Evolutionary conservation across 768 basidiomycete genomes (phyloP).

Genomic region (Russula virescens): DNA sequence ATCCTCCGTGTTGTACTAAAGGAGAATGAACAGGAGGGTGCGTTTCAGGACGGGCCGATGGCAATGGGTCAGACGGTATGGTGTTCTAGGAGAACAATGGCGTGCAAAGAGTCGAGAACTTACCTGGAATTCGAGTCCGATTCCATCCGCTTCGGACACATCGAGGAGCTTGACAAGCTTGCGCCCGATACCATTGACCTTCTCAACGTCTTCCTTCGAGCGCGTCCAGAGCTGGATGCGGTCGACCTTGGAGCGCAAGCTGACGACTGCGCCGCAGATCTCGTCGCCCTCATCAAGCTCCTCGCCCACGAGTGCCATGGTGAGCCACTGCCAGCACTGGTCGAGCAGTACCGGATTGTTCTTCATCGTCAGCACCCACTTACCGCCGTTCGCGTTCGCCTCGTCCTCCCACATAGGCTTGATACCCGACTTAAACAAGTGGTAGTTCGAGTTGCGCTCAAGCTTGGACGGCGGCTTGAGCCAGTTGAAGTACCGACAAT

Average conservation of each 20-base stretch:
- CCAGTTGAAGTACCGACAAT: conserved; percentile 93
- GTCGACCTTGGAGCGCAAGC: conserved; percentile 79
- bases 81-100: not conserved
- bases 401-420: conserved; percentile 98
- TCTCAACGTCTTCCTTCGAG: conserved; percentile 78
- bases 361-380: conserved; percentile 94
- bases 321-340: conserved; percentile 84
- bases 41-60: too few relatives aligned
- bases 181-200: conserved; percentile 78
- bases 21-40: not conserved
- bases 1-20: conserved; percentile 83
- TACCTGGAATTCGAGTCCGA: conserved; percentile 90
- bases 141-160: conserved; percentile 74
- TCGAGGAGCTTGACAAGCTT: conserved; percentile 78
- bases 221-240: conserved; percentile 91
- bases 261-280: conserved; percentile 85
- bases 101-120: not conserved
- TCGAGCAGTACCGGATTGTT: conserved; percentile 74
- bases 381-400: conserved; percentile 87
- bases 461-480: conserved; percentile 86
- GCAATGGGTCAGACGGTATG: not conserved
- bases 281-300: conserved; percentile 62
- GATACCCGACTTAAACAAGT: conserved; percentile 91
- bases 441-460: conserved; percentile 89
- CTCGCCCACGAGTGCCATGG: conserved; percentile 88